phyloP scores from a whole-genome alignment of 192 early-diverging fungal genomes.

The Backusella tuberculispora region DNA sequence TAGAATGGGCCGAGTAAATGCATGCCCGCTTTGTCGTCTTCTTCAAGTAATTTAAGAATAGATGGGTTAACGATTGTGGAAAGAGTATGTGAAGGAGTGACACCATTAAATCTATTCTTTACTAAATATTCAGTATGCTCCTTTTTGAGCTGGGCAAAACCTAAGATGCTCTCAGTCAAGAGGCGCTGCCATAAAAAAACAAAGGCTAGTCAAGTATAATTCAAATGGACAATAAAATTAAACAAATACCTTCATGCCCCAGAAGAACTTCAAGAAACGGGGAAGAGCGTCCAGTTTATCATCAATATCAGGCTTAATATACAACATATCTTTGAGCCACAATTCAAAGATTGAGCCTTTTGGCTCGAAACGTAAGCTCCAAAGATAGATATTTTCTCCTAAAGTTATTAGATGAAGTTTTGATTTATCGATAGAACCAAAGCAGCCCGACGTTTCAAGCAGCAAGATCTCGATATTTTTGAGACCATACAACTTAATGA shows the following conservation, averaged over 20 bases:
- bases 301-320: conserved; percentile 17
- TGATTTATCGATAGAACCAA: conserved; percentile 14
- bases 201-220: conserved; percentile 19
- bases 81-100: conserved; percentile 18
- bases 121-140: conserved; percentile 19
- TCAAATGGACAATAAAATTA: conserved; percentile 19
- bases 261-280: conserved; percentile 22
- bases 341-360: conserved; percentile 19
- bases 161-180: conserved; percentile 16
- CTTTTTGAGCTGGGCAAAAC: conserved; percentile 12
- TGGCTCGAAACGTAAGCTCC: conserved; percentile 18
- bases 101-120: conserved; percentile 18
- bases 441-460: conserved; percentile 8
- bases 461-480: conserved; percentile 10
- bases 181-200: conserved; percentile 17
- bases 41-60: conserved; percentile 19
- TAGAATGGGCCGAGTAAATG: conserved; percentile 17
- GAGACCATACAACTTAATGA: conserved; percentile 13
- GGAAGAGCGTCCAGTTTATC: conserved; percentile 19
- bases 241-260: conserved; percentile 21
- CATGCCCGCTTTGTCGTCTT: conserved; percentile 20
- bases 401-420: conserved; percentile 17
- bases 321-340: conserved; percentile 15
- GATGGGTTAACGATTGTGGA: conserved; percentile 21
- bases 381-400: conserved; percentile 17